Base-by-base conservation (phyloP, 176 grass and related monocot species). In the Rhynchospora breviuscula region DNA sequence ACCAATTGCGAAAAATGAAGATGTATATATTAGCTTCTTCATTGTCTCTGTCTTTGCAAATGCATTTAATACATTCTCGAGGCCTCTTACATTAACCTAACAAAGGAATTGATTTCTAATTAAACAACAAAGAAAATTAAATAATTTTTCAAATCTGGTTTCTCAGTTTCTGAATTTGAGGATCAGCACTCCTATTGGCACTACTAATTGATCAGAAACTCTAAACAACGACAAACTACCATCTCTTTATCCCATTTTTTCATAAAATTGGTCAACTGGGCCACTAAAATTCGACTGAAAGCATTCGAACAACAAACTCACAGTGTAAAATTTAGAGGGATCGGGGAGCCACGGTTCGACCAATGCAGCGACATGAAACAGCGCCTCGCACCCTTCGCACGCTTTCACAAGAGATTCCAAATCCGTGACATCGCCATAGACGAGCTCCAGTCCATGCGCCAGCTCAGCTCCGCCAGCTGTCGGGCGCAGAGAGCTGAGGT, bases 261-360 rank as follows among this genome's bases (percentile, higher is more conserved):
- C 19, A 59, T 12, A 15, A 7, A 46, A 21, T 13, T 23, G 25
- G 11, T 8, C 31, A 59, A 69, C 54, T 23, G 3, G 25, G 31
- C 0, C 17, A 47, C n/a, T 21, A 10, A 83, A 83, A 67, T 58
- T 69, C 33, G 25, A 56, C 53, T 14, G 17, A 75, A 76, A 63
- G 14, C 2, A 10, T 47, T 2, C 14, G 10, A 6, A 0, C 0
- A 56, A 33, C 13, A 33, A 81, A 81, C 86, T 70, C 79, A 93
- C 94, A 1, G 59, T 53, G 52, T 84, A 22, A 82, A 95, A 98
- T 72, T 84, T 56, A 64, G 92, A 98, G 69, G 95, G 91, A 59
- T 98, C 89, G 0, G 92, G 95, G 19, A 98, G 86, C 95, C 95
- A 98, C 0, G 92, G 85, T 74, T 98, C 92, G 18, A 98, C 95